A percentile compares a stretch with the other conserved stretches of the same genome.
Conservation (phyloP, 768 basidiomycete species). For the Boletus rex-veris region DNA sequence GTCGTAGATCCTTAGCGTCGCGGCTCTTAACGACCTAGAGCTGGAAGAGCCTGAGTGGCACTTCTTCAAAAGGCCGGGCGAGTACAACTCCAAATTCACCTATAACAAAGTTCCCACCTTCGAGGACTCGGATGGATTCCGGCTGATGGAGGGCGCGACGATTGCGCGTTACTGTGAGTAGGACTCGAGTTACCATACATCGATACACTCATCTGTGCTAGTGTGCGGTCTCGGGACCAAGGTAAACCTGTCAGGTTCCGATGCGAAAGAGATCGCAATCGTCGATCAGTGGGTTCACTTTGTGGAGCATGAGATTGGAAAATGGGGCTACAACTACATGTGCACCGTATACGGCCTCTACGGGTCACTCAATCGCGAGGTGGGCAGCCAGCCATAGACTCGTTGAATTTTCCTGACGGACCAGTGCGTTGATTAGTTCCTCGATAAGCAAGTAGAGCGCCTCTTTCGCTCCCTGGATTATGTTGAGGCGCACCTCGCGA, state of each 20-base stretch:
- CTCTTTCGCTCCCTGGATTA: constrained; percentile 5
- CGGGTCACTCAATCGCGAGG: constrained; percentile 7
- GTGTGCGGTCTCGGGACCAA: constrained; percentile 14
- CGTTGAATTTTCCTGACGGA: not conserved
- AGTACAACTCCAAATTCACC: constrained; percentile 12
- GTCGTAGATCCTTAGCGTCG: constrained; percentile 13
- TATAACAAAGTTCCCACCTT: constrained; percentile 22
- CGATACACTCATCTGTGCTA: not conserved
- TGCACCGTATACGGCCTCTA: not conserved
- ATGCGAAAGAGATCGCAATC: constrained; percentile 5
- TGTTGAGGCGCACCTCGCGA: constrained; percentile 14
- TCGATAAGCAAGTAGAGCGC: not conserved
- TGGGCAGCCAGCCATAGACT: not conserved
- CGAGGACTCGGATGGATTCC: constrained; percentile 16
- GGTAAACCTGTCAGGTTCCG: constrained; percentile 9
- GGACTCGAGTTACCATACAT: not conserved
- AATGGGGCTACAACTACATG: too few species aligned
- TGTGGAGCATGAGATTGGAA: constrained; percentile 15
- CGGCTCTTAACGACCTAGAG: constrained; percentile 15
- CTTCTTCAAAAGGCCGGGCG: constrained; percentile 9
- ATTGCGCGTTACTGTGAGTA: constrained; percentile 21
- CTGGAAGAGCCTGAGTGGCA: constrained; percentile 4
- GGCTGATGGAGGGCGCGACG: constrained; percentile 10
- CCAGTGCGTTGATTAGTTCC: not conserved
- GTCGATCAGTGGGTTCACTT: constrained; percentile 25